Base-by-base conservation (phyloP, 1,139 yeast species). In the Blastobotrys persicus region DNA sequence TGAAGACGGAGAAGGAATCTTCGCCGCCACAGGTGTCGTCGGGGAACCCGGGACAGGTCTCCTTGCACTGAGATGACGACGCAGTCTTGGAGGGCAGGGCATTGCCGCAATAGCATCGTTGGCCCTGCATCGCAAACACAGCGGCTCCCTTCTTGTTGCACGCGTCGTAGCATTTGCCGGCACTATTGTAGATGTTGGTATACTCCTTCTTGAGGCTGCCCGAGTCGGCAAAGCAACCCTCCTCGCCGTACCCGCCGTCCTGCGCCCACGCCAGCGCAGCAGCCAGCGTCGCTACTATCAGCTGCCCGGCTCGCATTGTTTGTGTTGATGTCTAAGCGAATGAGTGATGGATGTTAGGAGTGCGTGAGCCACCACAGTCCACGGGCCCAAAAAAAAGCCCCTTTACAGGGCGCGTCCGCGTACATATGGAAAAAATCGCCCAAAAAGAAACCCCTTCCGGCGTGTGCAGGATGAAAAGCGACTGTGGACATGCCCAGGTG, bases 21-120 rank as follows among this genome's bases (percentile, higher is more conserved):
- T 61, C 7, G 12, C 87, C 87, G 50, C 91, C 91, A 65, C 91
- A 84, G 23, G 52, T 70, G 35, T 75, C 78, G 0, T 39, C 2
- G 12, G 73, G 75, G 59, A 70, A 84, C 7, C 86, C 88, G 34
- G 64, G 56, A 65, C 92, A 85, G 1, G 58, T 48, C 1, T 60
- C 60, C 54, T 66, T 59, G 68, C 92, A 85, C 7, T 53, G 46
- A 11, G 71, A 52, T n/a, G 60, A 46, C 28, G 56, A 57, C 11
- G 56, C 59, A 43, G 46, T 46, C 13, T 63, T 55, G 13, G 69
- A 49, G 1, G 95, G 95, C 16, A 73, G 61, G 0, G 69, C 56
- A 53, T 69, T 62, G 53, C 91, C 86, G 67, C 96, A 88, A 61
- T 73, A 79, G 68, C 96, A 88, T 17, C 70, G 66, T 47, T 70